Evolutionary conservation across 1,284 basidiomycete genomes (phyloP).

Genomic region (Malassezia pachydermatis): DNA sequence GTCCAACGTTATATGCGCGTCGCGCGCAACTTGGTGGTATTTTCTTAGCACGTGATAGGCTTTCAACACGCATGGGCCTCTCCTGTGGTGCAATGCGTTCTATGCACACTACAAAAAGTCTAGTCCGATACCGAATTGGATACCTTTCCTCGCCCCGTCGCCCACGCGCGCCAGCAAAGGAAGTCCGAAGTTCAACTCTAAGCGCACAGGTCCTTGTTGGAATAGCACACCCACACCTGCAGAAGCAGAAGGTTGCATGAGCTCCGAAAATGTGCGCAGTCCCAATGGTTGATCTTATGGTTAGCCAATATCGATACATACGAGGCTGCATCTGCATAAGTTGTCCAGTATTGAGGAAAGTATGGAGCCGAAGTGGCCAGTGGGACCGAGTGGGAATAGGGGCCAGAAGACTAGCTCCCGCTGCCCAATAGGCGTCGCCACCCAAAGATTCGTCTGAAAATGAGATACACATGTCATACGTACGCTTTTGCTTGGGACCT

Average conservation of each 20-base stretch:
- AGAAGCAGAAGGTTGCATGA: conserved; percentile 55
- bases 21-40: background rate
- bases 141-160: conserved; percentile 67
- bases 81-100: no score
- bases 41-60: background rate
- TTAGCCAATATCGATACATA: conserved; percentile 50
- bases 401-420: conserved; percentile 68
- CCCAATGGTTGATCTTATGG: background rate
- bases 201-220: conserved; percentile 67
- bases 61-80: background rate
- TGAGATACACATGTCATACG: background rate
- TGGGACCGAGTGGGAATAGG: conserved; percentile 66
- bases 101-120: conserved; percentile 24
- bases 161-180: conserved; percentile 68
- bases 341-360: conserved; percentile 75
- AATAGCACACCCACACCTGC: conserved; percentile 85
- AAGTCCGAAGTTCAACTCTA: conserved; percentile 85
- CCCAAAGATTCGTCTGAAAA: conserved; percentile 62
- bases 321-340: conserved; percentile 60
- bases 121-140: conserved; percentile 84
- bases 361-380: conserved; percentile 80
- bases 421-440: conserved; percentile 75
- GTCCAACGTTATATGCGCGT: background rate
- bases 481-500: conserved; percentile 70
- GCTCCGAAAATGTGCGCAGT: conserved; percentile 10